Percentiles rank a stretch among this genome's conserved stretches.
phyloP scores from a whole-genome alignment of 2,329 filamentous ascomycete species.

The Arachnomyces sp. region DNA sequence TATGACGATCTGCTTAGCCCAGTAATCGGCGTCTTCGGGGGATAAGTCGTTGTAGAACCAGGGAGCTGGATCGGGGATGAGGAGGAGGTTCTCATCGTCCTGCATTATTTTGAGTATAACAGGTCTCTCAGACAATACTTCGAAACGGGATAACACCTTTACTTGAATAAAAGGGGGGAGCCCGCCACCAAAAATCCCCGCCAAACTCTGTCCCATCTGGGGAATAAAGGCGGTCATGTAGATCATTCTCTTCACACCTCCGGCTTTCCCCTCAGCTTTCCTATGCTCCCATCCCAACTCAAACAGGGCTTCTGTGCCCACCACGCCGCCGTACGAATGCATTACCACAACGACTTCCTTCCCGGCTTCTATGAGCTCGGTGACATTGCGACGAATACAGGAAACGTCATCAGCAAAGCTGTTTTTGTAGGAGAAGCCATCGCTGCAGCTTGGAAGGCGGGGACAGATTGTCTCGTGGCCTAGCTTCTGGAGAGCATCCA shows the following conservation, averaged over 20 bases:
- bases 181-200: slow-evolving; percentile 4
- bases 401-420: slow-evolving; percentile 8
- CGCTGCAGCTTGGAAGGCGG: not conserved
- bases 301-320: slow-evolving; percentile 13
- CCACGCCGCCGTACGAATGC: slow-evolving; percentile 16
- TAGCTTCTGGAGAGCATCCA: slow-evolving; percentile 4
- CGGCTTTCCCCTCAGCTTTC: not conserved
- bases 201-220: slow-evolving; percentile 4
- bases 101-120: not conserved
- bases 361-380: slow-evolving; percentile 10
- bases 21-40: slow-evolving; percentile 5
- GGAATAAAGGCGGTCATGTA: not conserved
- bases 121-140: not conserved
- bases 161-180: slow-evolving; percentile 3
- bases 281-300: slow-evolving; percentile 1
- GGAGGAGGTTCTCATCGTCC: slow-evolving; percentile 4
- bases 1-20: slow-evolving; percentile 4
- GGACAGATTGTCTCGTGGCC: slow-evolving; percentile 6
- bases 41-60: slow-evolving; percentile 5
- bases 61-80: slow-evolving; percentile 1
- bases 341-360: slow-evolving; percentile 13
- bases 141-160: not conserved
- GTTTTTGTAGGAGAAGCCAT: not conserved
- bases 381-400: slow-evolving; percentile 7
- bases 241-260: too few species aligned